Conservation (phyloP, 169 alveolate genomes). For the Cryptosporidium ubiquitum region DNA sequence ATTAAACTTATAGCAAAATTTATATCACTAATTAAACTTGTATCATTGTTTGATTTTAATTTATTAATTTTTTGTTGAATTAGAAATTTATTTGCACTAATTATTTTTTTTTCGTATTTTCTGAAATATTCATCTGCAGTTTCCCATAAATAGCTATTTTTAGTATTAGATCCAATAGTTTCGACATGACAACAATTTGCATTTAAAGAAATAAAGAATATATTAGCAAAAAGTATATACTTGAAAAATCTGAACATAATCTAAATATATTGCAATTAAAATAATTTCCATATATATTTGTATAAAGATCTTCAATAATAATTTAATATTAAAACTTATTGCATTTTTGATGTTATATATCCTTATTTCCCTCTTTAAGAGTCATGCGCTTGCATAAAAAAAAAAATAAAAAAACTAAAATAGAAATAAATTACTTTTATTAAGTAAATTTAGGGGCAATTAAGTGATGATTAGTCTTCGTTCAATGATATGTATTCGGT, state of each 20-base stretch:
- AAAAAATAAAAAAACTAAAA: not conserved
- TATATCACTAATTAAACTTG: conserved; percentile 1
- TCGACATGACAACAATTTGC: not conserved
- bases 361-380: conserved; percentile 24
- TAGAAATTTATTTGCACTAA: not conserved
- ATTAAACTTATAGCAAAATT: not conserved
- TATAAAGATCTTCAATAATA: not conserved
- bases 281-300: not conserved
- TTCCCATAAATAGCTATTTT: not conserved
- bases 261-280: not conserved
- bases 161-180: not conserved
- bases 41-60: not conserved
- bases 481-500: too few relatives aligned
- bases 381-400: conserved; percentile 12
- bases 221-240: not conserved
- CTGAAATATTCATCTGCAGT: not conserved
- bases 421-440: not conserved
- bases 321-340: not conserved
- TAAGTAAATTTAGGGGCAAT: not conserved
- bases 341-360: not conserved
- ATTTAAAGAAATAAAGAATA: not conserved
- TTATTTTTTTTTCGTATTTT: not conserved
- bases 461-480: too few relatives aligned
- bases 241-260: not conserved
- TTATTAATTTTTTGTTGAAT: not conserved